Conservation (phyloP, 1,284 basidiomycete species). For the Coniferiporia sulphurascens region DNA sequence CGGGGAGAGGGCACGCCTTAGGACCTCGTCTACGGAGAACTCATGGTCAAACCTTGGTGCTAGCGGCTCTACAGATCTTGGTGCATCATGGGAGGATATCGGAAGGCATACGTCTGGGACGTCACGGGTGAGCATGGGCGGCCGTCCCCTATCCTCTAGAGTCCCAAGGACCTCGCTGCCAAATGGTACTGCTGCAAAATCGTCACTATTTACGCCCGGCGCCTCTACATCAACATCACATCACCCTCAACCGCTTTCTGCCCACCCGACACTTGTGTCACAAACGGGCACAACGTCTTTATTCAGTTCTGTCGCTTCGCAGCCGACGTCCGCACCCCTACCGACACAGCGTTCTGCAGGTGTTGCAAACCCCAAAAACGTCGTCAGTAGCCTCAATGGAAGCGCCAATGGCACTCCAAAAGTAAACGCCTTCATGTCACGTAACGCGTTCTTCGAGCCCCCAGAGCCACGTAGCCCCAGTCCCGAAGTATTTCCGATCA, state of each 20-base stretch:
- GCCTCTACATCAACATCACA: conserved; percentile 9
- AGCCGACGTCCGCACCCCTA: neutral
- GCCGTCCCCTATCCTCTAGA: conserved; percentile 1
- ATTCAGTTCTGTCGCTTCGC: neutral
- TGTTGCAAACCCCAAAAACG: neutral
- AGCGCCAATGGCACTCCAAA: conserved; percentile 13
- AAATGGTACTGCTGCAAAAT: conserved; percentile 6
- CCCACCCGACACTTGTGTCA: conserved; percentile 8
- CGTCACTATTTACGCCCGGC: conserved; percentile 3
- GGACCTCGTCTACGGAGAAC: conserved; percentile 21
- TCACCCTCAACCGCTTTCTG: conserved; percentile 5
- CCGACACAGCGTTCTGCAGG: neutral
- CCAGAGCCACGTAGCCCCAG: conserved; percentile 7
- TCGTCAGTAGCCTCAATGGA: neutral
- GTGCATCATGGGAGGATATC: conserved; percentile 51
- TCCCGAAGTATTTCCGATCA: neutral
- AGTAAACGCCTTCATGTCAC: conserved; percentile 9
- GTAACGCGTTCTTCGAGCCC: conserved; percentile 18
- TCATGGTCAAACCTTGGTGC: conserved; percentile 17
- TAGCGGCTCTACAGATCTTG: conserved; percentile 29
- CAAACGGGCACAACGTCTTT: conserved; percentile 7
- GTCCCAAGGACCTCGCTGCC: conserved; percentile 9
- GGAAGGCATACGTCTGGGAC: conserved; percentile 4
- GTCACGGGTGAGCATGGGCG: conserved; percentile 10
- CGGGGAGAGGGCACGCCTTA: conserved; percentile 3